Percentiles rank a stretch among this genome's conserved stretches.
Conservation (phyloP, 1,284 basidiomycete genomes). For the Omphalotus olearius region DNA sequence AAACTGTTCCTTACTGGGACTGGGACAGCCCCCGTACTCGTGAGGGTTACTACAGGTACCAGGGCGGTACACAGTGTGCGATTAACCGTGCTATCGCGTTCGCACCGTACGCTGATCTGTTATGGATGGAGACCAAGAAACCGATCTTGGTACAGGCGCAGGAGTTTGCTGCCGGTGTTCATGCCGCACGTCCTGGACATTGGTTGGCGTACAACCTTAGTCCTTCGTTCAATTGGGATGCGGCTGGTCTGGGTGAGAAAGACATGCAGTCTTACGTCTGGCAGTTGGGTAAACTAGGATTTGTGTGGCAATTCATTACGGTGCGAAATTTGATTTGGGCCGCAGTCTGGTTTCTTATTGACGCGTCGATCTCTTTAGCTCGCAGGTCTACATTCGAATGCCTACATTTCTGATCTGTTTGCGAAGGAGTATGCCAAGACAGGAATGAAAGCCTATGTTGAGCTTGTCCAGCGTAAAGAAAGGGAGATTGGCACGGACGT, state of each 20-base stretch:
- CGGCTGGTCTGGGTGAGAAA: constrained; percentile 79
- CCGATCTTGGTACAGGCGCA: constrained; percentile 93
- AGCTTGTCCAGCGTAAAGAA: constrained; percentile 82
- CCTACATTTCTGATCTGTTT: constrained; percentile 94
- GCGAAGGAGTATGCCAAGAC: constrained; percentile 85
- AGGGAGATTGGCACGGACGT: constrained; percentile 90
- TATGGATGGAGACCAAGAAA: constrained; percentile 99
- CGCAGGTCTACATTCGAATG: constrained; percentile 95
- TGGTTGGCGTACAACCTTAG: constrained; percentile 96
- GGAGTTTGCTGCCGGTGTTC: constrained; percentile 90
- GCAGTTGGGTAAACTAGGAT: constrained; percentile 90
- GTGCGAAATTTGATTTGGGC: constrained; percentile 39
- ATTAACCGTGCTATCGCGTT: constrained; percentile 92
- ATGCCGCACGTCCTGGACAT: constrained; percentile 75
- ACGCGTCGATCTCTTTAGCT: constrained; percentile 49
- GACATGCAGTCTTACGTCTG: constrained; percentile 93
- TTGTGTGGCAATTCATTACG: constrained; percentile 99
- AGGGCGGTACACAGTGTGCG: constrained; percentile 93
- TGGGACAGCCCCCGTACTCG: constrained; percentile 94
- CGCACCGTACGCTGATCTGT: constrained; percentile 87
- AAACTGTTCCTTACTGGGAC: constrained; percentile 76
- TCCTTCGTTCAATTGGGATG: constrained; percentile 92
- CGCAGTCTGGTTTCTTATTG: constrained; percentile 6
- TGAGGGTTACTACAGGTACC: constrained; percentile 96
- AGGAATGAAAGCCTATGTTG: constrained; percentile 90